Percentiles rank a stretch among this genome's conserved stretches.
Conservation (phyloP, 768 basidiomycete species). For the Amanita pseudoporphyria region DNA sequence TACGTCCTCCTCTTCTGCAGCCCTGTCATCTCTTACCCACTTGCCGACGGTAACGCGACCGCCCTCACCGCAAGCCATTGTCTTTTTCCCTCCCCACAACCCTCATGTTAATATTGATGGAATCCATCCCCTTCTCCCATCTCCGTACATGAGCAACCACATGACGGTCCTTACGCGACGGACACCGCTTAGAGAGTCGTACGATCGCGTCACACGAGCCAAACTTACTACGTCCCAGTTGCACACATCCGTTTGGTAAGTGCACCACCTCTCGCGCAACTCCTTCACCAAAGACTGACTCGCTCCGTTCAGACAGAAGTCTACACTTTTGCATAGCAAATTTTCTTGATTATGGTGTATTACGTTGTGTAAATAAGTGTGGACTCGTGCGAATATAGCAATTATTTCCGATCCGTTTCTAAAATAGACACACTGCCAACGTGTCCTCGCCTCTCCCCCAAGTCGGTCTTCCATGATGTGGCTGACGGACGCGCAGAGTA, state of each 20-base stretch:
- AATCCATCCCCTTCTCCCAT: conserved; percentile 63
- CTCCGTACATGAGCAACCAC: conserved; percentile 63
- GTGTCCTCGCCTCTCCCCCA: conserved; percentile 3
- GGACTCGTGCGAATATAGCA: conserved; percentile 3
- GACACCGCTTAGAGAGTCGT: conserved; percentile 60
- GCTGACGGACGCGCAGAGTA: conserved; percentile 60
- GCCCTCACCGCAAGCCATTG: conserved; percentile 38
- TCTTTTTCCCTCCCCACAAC: conserved; percentile 58
- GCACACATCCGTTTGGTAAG: neutral
- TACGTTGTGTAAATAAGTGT: neutral
- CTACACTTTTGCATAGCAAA: neutral
- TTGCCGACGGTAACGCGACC: conserved; percentile 39
- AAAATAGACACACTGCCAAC: conserved; percentile 1
- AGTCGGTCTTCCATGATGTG: conserved; percentile 34
- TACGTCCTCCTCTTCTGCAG: conserved; percentile 43
- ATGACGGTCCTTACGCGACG: conserved; percentile 57
- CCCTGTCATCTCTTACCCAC: conserved; percentile 46
- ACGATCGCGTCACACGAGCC: conserved; percentile 54
- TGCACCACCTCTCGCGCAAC: neutral
- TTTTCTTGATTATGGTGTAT: neutral
- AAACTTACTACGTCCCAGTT: conserved; percentile 28
- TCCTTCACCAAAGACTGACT: neutral
- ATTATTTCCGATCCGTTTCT: neutral
- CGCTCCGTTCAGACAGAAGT: neutral
- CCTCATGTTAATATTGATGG: conserved; percentile 44